These are phyloP conservation scores for Metschnikowia kofuensis DNA, from an alignment of 805 yeast species.

Conservation along the genomic window DNA sequence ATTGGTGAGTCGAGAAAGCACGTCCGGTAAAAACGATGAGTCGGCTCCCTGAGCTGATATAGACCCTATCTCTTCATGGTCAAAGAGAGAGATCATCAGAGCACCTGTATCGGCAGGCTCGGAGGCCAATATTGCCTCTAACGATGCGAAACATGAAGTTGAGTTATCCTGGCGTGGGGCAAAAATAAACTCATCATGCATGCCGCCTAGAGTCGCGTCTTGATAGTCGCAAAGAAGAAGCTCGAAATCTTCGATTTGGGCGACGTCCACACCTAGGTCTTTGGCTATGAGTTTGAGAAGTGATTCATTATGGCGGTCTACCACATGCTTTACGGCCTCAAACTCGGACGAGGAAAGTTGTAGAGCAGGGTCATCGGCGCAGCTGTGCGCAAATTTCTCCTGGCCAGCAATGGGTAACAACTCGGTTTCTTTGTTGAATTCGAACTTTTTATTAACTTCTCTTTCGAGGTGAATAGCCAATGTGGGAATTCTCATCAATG, in stretches of 20 bases:
- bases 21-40: conserved; percentile 82
- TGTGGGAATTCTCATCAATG: conserved; percentile 84
- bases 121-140: conserved; percentile 64
- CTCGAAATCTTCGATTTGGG: conserved; percentile 87
- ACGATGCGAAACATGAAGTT: conserved; percentile 81
- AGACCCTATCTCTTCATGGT: conserved; percentile 96
- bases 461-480: conserved; percentile 89
- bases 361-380: conserved; percentile 51
- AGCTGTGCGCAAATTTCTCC: conserved; percentile 25
- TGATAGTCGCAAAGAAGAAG: conserved; percentile 83
- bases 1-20: conserved; percentile 62
- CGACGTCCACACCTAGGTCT: conserved; percentile 50
- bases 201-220: conserved; percentile 79
- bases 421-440: conserved; percentile 85
- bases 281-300: conserved; percentile 66
- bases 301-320: conserved; percentile 74
- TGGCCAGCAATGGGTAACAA: conserved; percentile 83
- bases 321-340: conserved; percentile 59
- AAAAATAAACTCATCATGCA: conserved; percentile 85
- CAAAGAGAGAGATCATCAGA: conserved; percentile 78
- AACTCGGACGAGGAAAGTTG: conserved; percentile 52
- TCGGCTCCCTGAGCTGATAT: conserved; percentile 95
- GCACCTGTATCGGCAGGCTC: conserved; percentile 53
- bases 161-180: conserved; percentile 90
- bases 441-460: conserved; percentile 72